phyloP scores from a whole-genome alignment of 345 rosid species.

The Populus simonii region DNA sequence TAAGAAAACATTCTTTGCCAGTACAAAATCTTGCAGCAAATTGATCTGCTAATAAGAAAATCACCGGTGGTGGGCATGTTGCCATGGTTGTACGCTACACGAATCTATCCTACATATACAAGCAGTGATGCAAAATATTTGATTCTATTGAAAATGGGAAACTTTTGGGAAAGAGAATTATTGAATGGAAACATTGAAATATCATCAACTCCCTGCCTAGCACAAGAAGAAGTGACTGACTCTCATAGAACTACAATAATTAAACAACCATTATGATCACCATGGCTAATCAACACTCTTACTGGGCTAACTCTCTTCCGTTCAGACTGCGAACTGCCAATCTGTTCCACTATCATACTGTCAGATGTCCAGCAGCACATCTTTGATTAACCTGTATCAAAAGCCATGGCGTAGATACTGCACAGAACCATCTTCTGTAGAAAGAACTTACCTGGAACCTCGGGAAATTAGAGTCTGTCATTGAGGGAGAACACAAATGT shows the following conservation, averaged over 20 bases:
- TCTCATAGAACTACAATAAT: not conserved
- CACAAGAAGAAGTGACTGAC: not conserved
- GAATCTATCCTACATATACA: too few relatives aligned
- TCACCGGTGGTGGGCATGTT: too few relatives aligned
- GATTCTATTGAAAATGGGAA: not conserved
- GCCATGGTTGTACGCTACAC: too few relatives aligned
- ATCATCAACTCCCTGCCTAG: not conserved
- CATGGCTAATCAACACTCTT: not conserved
- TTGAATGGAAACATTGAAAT: not conserved
- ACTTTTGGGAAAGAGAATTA: too few relatives aligned
- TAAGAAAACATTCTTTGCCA: too few relatives aligned
- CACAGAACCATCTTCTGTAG: not conserved
- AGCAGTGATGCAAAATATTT: not conserved
- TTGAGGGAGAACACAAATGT: constrained; percentile 33
- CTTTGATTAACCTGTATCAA: not conserved
- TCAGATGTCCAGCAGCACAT: not conserved
- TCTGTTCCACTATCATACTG: not conserved
- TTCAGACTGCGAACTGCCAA: not conserved
- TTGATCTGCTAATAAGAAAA: too few relatives aligned
- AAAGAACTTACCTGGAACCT: constrained; percentile 9
- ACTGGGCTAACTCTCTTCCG: not conserved
- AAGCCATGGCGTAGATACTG: not conserved
- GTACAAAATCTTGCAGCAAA: too few relatives aligned
- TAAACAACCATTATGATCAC: not conserved
- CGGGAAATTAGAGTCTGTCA: constrained; percentile 17